Percentiles rank a stretch among this genome's conserved stretches.
These are phyloP conservation scores for Emergomyces pasteurianus DNA, from an alignment of 2,329 filamentous ascomycete genomes.

Conservation along the genomic window DNA sequence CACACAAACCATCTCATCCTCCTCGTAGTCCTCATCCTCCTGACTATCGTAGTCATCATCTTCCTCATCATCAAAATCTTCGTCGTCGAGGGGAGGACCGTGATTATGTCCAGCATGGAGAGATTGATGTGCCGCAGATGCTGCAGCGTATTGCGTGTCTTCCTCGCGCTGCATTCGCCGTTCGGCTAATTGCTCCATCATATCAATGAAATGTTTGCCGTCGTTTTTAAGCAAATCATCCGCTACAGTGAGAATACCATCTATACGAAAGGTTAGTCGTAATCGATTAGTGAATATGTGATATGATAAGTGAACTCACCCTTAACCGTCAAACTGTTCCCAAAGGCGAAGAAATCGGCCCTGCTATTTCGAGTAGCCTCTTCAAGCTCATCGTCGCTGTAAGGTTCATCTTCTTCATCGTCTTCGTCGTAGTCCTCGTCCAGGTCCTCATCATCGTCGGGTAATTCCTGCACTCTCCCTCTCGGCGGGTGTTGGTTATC, in stretches of 20 bases:
- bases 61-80: slow-evolving; percentile 62
- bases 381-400: slow-evolving; percentile 53
- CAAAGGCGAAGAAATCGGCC: slow-evolving; percentile 93
- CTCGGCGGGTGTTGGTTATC: slow-evolving; percentile 55
- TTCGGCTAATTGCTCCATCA: slow-evolving; percentile 99
- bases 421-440: slow-evolving; percentile 52
- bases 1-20: slow-evolving; percentile 49
- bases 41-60: slow-evolving; percentile 57
- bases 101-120: slow-evolving; percentile 63
- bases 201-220: slow-evolving; percentile 98
- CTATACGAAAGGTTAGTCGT: slow-evolving; percentile 34
- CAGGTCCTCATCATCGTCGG: slow-evolving; percentile 44
- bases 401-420: slow-evolving; percentile 57
- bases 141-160: slow-evolving; percentile 61
- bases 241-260: slow-evolving; percentile 95
- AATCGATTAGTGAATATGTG: not conserved
- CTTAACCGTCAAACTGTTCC: slow-evolving; percentile 93
- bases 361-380: slow-evolving; percentile 48
- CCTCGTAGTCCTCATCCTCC: slow-evolving; percentile 53
- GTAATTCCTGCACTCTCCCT: slow-evolving; percentile 54
- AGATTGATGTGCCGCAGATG: slow-evolving; percentile 44
- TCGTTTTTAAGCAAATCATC: slow-evolving; percentile 98
- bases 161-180: slow-evolving; percentile 94
- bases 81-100: slow-evolving; percentile 59
- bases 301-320: slow-evolving; percentile 32